These are phyloP conservation scores for Pyrus betulifolia DNA, from an alignment of 306 rosid species.

Conservation along the genomic window DNA sequence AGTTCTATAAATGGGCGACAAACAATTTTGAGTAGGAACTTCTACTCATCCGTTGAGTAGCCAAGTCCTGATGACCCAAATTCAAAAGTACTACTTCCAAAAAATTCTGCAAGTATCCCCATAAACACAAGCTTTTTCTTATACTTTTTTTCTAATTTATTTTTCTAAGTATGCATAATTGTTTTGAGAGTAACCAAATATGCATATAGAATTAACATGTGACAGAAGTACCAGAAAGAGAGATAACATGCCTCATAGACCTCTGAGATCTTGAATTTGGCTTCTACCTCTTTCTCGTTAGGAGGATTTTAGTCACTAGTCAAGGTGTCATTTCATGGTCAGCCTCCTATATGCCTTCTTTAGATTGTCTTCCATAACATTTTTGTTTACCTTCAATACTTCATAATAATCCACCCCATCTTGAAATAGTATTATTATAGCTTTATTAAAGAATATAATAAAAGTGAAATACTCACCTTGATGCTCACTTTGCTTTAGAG, in stretches of 20 bases:
- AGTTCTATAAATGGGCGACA: no score
- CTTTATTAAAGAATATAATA: no score
- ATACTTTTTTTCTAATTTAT: no score
- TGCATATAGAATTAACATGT: neutral
- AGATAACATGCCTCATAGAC: conserved; percentile 70
- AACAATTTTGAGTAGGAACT: no score
- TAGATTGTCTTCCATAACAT: conserved; percentile 77
- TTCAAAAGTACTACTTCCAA: conserved; percentile 83
- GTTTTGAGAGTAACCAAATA: no score
- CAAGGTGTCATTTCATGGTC: conserved; percentile 99
- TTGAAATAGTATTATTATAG: neutral
- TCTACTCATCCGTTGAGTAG: no score
- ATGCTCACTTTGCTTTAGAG: no score
- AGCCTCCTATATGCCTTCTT: conserved; percentile 77
- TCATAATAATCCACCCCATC: conserved; percentile 82
- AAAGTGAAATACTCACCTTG: no score
- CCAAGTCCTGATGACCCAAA: conserved; percentile 68
- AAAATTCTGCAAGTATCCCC: conserved; percentile 91
- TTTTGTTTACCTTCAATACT: conserved; percentile 63
- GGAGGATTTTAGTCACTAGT: conserved; percentile 80
- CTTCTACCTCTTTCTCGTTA: conserved; percentile 81
- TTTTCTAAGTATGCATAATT: no score
- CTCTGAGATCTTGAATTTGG: conserved; percentile 91
- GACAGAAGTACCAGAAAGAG: neutral
- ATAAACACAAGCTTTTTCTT: no score